Evolutionary conservation across 1,284 basidiomycete genomes (phyloP), one percentile per base, ranked within the genome.

Genomic region (Ceratobasidium sp.): DNA sequence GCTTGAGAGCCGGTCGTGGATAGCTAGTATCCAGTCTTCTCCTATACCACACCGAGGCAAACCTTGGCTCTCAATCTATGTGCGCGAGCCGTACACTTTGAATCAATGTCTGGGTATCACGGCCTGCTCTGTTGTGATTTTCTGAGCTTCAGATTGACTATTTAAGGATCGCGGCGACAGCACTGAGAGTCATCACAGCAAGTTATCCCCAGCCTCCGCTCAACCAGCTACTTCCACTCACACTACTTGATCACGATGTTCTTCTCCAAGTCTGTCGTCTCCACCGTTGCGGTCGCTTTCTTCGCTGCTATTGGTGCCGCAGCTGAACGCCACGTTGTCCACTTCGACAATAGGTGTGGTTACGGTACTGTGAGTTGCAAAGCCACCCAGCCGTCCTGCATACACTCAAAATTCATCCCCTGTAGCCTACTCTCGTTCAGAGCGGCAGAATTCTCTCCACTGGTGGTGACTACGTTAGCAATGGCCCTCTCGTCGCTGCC

Each of bases 401-500:
- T n/a, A n/a, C 36, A 39, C 36, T 39, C 8, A 14, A 26, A 18
- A 28, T 48, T 10, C 46, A 6, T 53, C 36, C 14, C 36, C 6
- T 6, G 9, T 53, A 79, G 78, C 79, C 79, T 4, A 76, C 59
- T 12, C 59, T 80, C 16, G 77, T 77, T 28, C 75, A 79, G 58
- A 75, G 76, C 39, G 71, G 72, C 43, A 74, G 75, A 28, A 74
- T 77, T 14, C 76, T 79, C 8, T 79, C 77, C 21, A 77, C 76
- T n/a, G 78, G 78, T 14, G 76, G 62, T n/a, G 76, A 78, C 34
- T 83, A 78, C 58, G 80, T 79, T 12, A 74, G 41, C 53, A 80
- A 81, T 59, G 82, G 82, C 0, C 79, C 81, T 16, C 75, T 85
- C n/a, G 34, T 34, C 3, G 72, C 78, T 23, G 82, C 81, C 14